Conservation (phyloP, 345 rosid genomes). For the Bruguiera parviflora region DNA sequence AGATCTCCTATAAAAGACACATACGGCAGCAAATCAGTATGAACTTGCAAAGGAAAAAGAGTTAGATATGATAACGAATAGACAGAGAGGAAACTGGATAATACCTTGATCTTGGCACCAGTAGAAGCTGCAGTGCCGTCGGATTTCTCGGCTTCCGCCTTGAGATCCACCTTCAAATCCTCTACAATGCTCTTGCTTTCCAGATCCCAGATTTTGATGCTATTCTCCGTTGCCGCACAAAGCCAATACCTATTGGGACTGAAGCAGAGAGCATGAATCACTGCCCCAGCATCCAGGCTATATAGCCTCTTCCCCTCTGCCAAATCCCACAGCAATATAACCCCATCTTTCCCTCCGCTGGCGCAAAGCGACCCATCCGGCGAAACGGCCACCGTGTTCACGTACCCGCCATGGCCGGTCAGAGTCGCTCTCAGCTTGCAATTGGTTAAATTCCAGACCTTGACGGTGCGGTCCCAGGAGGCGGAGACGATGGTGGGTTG, state of each 20-base stretch:
- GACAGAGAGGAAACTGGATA: no score
- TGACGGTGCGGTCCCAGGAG: conserved; percentile 81
- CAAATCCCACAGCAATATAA: conserved; percentile 89
- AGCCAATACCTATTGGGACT: conserved; percentile 99
- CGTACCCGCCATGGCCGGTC: conserved; percentile 75
- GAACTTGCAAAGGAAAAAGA: no score
- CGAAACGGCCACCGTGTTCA: conserved; percentile 88
- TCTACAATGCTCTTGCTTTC: conserved; percentile 95
- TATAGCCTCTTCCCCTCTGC: conserved; percentile 94
- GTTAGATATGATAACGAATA: no score
- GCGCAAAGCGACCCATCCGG: conserved; percentile 96
- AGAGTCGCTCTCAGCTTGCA: conserved; percentile 78
- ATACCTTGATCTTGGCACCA: conserved; percentile 63
- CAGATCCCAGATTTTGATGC: conserved; percentile 98
- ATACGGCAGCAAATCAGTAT: no score
- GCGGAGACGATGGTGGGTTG: conserved; percentile 96
- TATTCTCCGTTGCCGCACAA: conserved; percentile 87
- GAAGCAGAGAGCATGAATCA: conserved; percentile 79
- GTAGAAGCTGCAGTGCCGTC: conserved; percentile 48
- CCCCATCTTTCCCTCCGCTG: conserved; percentile 95
- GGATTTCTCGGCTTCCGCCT: conserved; percentile 84
- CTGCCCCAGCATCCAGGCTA: conserved; percentile 73
- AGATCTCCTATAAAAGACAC: no score
- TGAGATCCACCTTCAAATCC: conserved; percentile 95
- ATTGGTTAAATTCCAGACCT: conserved; percentile 92